These are phyloP conservation scores for Tremella fuciformis DNA, from an alignment of 768 basidiomycete species.

Conservation along the genomic window DNA sequence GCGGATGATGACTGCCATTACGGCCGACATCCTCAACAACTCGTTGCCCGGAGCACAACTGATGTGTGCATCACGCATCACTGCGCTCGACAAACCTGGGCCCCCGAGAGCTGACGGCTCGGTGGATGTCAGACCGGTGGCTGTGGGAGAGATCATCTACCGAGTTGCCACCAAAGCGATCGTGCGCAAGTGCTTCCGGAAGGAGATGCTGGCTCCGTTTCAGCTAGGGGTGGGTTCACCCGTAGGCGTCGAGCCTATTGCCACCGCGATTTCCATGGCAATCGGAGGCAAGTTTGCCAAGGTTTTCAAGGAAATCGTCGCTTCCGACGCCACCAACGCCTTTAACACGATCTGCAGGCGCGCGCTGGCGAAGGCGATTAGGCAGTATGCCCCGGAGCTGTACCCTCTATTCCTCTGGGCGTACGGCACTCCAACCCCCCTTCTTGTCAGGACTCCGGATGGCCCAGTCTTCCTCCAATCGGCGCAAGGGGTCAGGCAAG, in stretches of 20 bases:
- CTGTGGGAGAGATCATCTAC: constrained; percentile 25
- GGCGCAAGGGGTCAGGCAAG: constrained; percentile 34
- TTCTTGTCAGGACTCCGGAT: background rate
- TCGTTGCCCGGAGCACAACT: constrained; percentile 15
- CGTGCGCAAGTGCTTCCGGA: background rate
- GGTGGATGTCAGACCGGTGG: constrained; percentile 14
- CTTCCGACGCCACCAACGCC: constrained; percentile 34
- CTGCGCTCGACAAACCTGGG: constrained; percentile 3
- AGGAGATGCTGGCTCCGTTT: background rate
- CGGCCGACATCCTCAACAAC: background rate
- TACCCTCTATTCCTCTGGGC: constrained; percentile 10
- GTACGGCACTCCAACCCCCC: constrained; percentile 1
- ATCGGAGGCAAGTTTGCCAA: constrained; percentile 13
- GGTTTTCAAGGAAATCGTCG: constrained; percentile 16
- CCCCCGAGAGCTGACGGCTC: background rate
- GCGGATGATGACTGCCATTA: background rate
- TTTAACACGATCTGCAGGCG: constrained; percentile 25
- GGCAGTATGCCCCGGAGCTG: constrained; percentile 20
- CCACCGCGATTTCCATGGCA: constrained; percentile 16
- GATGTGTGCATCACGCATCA: constrained; percentile 9
- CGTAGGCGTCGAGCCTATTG: constrained; percentile 24
- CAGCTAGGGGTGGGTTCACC: constrained; percentile 22
- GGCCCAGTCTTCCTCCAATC: constrained; percentile 8
- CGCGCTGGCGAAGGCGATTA: constrained; percentile 8
- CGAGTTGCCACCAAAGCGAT: constrained; percentile 21